A percentile compares a stretch with the other conserved stretches of the same genome.
phyloP scores from a whole-genome alignment of 495 filamentous ascomycete genomes.

The Coniosporium apollinis region DNA sequence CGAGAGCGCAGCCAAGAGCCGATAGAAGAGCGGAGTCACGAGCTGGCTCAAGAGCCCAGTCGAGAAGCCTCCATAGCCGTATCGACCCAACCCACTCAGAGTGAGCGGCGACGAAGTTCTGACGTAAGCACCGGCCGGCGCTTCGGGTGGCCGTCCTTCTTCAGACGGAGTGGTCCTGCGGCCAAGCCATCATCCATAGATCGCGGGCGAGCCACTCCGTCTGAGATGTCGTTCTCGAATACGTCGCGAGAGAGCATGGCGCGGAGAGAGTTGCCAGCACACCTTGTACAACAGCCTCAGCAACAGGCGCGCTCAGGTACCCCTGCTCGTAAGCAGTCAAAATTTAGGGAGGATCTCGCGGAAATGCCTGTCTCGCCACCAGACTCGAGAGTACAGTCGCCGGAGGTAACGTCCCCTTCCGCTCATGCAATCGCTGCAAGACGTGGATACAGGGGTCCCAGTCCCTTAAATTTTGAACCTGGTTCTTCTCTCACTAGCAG shows the following conservation, averaged over 20 bases:
- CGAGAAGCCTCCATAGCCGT: no score
- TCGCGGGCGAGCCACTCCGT: constrained; percentile 31
- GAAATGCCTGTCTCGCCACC: constrained; percentile 70
- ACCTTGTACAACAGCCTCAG: constrained; percentile 16
- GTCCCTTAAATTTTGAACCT: constrained; percentile 3
- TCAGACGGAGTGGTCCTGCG: constrained; percentile 44
- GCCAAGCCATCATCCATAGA: constrained; percentile 40
- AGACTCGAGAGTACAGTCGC: constrained; percentile 63
- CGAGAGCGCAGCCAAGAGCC: constrained; percentile 12
- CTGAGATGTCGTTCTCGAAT: constrained; percentile 49
- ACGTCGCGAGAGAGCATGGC: constrained; percentile 70
- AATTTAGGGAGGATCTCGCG: constrained; percentile 84
- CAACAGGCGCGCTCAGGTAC: constrained; percentile 27
- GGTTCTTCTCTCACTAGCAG: constrained; percentile 1
- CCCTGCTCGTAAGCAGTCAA: constrained; percentile 66
- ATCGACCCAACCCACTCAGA: constrained; percentile 32
- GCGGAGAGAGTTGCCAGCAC: constrained; percentile 30
- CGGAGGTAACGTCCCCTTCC: constrained; percentile 25
- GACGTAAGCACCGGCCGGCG: constrained; percentile 28
- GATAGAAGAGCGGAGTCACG: no score
- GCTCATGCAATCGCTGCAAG: constrained; percentile 7
- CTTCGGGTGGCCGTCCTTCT: constrained; percentile 51
- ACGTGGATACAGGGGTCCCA: constrained; percentile 6
- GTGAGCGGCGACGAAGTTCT: constrained; percentile 16
- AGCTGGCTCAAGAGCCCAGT: no score